Base-by-base conservation (phyloP, 2,329 filamentous ascomycete genomes). In the Pestalotiopsis sp. region DNA sequence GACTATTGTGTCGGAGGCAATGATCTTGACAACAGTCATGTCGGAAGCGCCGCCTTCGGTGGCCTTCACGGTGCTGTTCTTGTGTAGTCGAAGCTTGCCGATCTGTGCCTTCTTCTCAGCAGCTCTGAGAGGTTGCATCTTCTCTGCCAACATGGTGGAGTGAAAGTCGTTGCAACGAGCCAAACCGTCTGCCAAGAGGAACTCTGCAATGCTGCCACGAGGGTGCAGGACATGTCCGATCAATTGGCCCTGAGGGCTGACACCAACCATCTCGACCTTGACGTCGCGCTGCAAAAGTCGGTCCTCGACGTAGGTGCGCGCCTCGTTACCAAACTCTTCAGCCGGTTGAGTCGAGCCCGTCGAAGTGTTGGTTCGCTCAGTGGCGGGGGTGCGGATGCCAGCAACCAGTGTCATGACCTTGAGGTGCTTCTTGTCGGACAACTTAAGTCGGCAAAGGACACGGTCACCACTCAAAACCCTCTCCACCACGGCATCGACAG, bases 81-180 rank as follows among this genome's bases (percentile, higher is more conserved):
- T 93, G 86, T 96, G 97, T 17, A 98, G 79, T 61, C 94, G 93
- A 59, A 92, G 86, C 76, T 92, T 92, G 72, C 88, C 88, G 72
- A 90, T 88, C 81, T 94, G 94, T 4, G 96, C 96, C 69, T 88
- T 84, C 79, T 93, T 95, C 83, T 99, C 96, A 1, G 96, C 95
- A 72, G 93, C 89, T 71, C 96, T 90, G 68, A 98, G 89, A 68
- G 88, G 80, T 57, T 92, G 91, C 96, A 99, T 99, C 75, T 95
- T 93, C 64, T 89, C 84, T 59, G 96, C 96, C 12, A 99, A 88
- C 83, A 98, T 86, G 52, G 94, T 97, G 0, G 95, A 97, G 83
- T 99, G 96, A 81, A 96, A 95, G 81, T 99, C 96, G 72, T 95
- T 94, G 84, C 95, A 98, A 76, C 94, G 89, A 55, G 95, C 96